Percentiles rank a stretch among this genome's conserved stretches.
Evolutionary conservation across 495 filamentous ascomycete species (phyloP).

Genomic region (Thermochaetoides thermophila): DNA sequence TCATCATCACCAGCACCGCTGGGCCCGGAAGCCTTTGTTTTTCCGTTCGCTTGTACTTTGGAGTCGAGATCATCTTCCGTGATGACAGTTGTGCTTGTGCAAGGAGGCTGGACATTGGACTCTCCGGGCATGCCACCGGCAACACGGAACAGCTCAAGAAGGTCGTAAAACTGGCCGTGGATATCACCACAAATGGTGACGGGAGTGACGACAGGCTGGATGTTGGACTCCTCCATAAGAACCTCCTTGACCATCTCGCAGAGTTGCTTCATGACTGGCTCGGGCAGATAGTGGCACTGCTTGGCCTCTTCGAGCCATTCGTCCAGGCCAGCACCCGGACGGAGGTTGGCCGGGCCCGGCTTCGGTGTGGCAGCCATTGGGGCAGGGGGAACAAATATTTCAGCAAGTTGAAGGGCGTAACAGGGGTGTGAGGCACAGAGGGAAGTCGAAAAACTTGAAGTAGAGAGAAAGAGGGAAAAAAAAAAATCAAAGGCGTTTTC

Average conservation of each 20-base stretch:
- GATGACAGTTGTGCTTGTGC: constrained; percentile 51
- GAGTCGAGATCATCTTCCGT: constrained; percentile 78
- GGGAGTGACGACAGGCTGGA: constrained; percentile 89
- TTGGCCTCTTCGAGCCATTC: constrained; percentile 94
- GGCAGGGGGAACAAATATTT: too few relatives aligned
- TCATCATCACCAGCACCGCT: constrained; percentile 33
- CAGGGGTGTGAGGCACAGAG: too few relatives aligned
- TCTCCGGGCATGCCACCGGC: constrained; percentile 90
- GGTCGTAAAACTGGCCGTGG: constrained; percentile 97
- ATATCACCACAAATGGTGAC: constrained; percentile 98
- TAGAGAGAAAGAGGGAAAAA: too few relatives aligned
- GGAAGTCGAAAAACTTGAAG: too few relatives aligned
- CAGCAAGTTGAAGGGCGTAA: too few relatives aligned
- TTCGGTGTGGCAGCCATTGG: constrained; percentile 41
- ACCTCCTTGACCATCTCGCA: constrained; percentile 98
- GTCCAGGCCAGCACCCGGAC: constrained; percentile 69
- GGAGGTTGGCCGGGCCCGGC: constrained; percentile 77
- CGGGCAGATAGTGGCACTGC: constrained; percentile 90
- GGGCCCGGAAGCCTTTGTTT: constrained; percentile 46
- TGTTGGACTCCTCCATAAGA: constrained; percentile 98
- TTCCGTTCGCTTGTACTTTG: constrained; percentile 63
- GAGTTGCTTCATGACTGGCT: constrained; percentile 92
- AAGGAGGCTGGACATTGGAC: constrained; percentile 46
- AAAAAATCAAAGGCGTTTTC: too few relatives aligned
- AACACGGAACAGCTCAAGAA: constrained; percentile 90